Percentiles rank a stretch among this genome's conserved stretches.
These are phyloP conservation scores for Rhododendron molle DNA, from an alignment of 148 eudicot genomes.

Conservation along the genomic window DNA sequence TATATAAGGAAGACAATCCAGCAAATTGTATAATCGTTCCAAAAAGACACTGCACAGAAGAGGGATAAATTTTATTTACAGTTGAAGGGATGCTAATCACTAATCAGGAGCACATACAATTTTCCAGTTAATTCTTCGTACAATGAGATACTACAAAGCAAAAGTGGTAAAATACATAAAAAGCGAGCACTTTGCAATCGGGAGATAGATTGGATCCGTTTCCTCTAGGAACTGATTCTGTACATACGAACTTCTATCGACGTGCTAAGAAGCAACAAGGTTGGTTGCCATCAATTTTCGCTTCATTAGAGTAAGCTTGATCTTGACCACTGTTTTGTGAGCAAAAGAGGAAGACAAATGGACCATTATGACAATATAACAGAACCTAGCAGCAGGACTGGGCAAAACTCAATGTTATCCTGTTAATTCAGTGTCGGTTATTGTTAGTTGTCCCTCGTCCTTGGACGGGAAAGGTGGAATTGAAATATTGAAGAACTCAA, in stretches of 20 bases:
- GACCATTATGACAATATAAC: background rate
- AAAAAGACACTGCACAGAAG: background rate
- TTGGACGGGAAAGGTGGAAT: background rate
- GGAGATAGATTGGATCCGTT: background rate
- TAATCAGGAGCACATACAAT: background rate
- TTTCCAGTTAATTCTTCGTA: background rate
- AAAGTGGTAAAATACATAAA: background rate
- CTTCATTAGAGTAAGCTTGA: background rate
- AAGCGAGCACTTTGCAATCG: background rate
- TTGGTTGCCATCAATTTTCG: background rate
- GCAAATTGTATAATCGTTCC: background rate
- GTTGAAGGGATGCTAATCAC: background rate
- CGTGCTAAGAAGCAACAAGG: background rate
- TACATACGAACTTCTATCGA: background rate
- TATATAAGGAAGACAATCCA: background rate
- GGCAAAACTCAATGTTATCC: background rate
- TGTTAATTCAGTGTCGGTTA: background rate
- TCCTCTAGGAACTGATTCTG: background rate
- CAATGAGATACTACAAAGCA: background rate
- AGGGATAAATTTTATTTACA: background rate
- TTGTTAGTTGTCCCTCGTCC: background rate
- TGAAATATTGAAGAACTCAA: no score
- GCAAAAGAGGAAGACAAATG: background rate
- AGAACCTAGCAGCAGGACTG: background rate
- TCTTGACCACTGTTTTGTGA: background rate